Evolutionary conservation across 805 yeast species (phyloP), one percentile per base, ranked within the genome.

Genomic region (Ogataea saltuana): DNA sequence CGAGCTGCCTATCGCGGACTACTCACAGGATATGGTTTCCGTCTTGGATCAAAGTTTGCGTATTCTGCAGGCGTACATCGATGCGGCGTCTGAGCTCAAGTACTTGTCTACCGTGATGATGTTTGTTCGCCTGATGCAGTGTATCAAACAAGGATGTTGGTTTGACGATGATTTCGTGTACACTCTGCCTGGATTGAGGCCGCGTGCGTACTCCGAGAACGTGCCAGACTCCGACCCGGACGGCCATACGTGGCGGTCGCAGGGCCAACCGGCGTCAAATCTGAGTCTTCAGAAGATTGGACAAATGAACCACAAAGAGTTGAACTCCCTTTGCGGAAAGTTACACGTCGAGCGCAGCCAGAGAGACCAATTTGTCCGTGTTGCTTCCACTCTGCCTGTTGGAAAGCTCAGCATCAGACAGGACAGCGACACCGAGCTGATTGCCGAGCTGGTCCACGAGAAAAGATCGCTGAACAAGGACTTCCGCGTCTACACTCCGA

Each of bases 41-140:
- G 96, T 93, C 8, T 69, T 93, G 44, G 99, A 95, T 59, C 99
- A 93, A 67, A 81, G 95, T 6, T 70, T 93, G 58, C 95, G 99
- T 76, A 84, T 93, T 49, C 67, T 90, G 41, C 99, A 93, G 60
- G 97, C 98, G 0, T 84, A 78, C 53, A 83, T 91, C 46, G 99
- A 93, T 65, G 88, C 87, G 16, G 81, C 93, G 1, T 80, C 96
- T 2, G 97, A 91, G 54, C 58, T 81, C 52, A 96, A 97, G 0
- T 83, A 79, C 54, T 68, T 82, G 34, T 59, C 72, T 4, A 77
- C 88, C 0, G 88, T 82, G 0, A 48, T 81, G 53, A 72, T 71
- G 42, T 73, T 89, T 43, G 74, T 91, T 26, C 71, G 71, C 50
- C 67, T 86, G 36, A 83, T 91, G 90, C 88, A 83, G 57, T 81